Conservation (phyloP, 2,329 filamentous ascomycete genomes). For the Xenoacremonium recifei region DNA sequence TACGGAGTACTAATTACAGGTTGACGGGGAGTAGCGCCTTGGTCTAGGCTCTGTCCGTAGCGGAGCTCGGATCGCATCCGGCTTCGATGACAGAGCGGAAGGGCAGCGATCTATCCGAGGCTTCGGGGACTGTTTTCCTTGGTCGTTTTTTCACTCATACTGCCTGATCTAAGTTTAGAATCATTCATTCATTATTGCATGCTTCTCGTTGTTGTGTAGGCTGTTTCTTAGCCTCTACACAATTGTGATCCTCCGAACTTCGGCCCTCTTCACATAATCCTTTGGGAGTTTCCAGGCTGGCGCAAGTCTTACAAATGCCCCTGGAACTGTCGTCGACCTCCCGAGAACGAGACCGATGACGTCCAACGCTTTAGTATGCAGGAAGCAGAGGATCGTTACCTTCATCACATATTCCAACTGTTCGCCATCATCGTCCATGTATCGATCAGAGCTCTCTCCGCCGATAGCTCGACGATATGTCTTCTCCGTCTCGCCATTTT, state of each 20-base stretch:
- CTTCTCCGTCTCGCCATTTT: neutral
- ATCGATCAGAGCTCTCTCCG: neutral
- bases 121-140: too few species aligned
- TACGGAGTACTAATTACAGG: too few species aligned
- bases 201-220: too few species aligned
- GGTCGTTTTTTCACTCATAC: too few species aligned
- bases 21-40: too few species aligned
- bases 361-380: constrained; percentile 1
- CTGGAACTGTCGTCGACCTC: constrained; percentile 2
- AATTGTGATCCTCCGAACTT: neutral
- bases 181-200: too few species aligned
- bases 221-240: neutral
- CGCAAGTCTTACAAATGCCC: constrained; percentile 4
- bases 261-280: constrained; percentile 2
- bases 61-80: too few species aligned
- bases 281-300: constrained; percentile 3
- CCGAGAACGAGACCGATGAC: constrained; percentile 6
- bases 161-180: too few species aligned
- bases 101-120: too few species aligned
- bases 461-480: constrained; percentile 1
- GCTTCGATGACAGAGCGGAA: too few species aligned
- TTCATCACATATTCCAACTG: neutral
- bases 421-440: neutral
- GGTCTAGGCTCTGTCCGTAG: too few species aligned
- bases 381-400: constrained; percentile 4